Base-by-base conservation (phyloP, 345 rosid species). In the Hevea brasiliensis region DNA sequence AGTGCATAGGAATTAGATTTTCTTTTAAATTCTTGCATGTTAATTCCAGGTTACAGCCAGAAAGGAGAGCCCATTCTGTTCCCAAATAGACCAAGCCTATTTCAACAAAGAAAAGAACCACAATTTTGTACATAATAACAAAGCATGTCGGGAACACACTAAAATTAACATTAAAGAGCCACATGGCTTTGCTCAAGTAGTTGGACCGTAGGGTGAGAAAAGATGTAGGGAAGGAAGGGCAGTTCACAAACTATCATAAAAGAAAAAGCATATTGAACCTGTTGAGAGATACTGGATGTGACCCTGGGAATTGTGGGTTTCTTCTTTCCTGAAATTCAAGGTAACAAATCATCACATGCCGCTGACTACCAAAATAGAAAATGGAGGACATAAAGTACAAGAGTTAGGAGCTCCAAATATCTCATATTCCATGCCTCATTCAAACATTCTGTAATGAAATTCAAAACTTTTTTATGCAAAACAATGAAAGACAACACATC, bases 201-300 rank as follows among this genome's bases (percentile, higher is more conserved):
- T 32, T 32, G 37, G 37, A 32, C 3, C 1, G 20, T 27, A 27
- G 20, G n/a, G 40, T 4, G 3, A 59, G n/a, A 27, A 12, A 13
- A 59, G 37, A 32, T 32, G 37, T 7, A 13, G 23, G 40, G 32
- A n/a, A 18, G 12, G 40, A 21, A 11, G 44, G 29, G 27, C 4
- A 1, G 20, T 17, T n/a, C 1, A 17, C 35, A 23, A 23, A 73
- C 29, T 18, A 50, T 50, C 23, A 48, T 27, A 20, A 50, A 67
- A 24, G 56, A 67, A 67, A 72, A 61, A 44, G 56, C 50, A 73
- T 45, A 74, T 8, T 10, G 7, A 10, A 91, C 97, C 97, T 89
- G 89, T 84, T 85, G 74, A 91, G 88, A 67, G 97, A 91, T 70
- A 91, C 97, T 40, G 97, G 97, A 67, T 91, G 97, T 23, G 97